Evolutionary conservation across 2,329 filamentous ascomycete genomes (phyloP).

Genomic region (Colletotrichum plurivorum): DNA sequence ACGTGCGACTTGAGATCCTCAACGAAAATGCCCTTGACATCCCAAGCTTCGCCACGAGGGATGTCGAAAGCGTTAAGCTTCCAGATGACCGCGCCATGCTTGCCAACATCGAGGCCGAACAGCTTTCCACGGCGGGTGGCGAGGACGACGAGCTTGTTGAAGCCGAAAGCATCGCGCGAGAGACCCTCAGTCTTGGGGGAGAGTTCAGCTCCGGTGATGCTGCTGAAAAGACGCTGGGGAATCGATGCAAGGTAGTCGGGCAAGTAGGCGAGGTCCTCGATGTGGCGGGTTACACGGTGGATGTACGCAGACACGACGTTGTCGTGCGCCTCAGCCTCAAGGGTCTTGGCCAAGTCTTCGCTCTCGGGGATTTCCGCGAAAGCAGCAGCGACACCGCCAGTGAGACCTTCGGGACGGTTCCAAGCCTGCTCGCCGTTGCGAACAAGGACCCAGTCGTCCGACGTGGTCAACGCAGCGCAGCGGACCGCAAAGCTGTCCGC

Average conservation of each 20-base stretch:
- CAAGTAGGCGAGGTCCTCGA: conserved; percentile 82
- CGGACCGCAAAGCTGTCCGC: conserved; percentile 81
- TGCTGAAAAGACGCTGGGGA: conserved; percentile 77
- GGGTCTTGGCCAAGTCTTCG: conserved; percentile 82
- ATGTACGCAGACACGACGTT: conserved; percentile 87
- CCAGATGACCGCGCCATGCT: conserved; percentile 83
- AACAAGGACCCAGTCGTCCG: conserved; percentile 84
- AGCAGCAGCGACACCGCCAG: conserved; percentile 82
- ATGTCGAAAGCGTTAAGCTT: conserved; percentile 74
- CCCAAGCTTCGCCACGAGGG: conserved; percentile 69
- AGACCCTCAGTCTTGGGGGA: conserved; percentile 61
- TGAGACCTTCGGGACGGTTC: conserved; percentile 85
- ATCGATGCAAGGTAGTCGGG: conserved; percentile 80
- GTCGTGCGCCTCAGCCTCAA: conserved; percentile 89
- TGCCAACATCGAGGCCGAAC: conserved; percentile 83
- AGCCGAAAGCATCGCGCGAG: conserved; percentile 84
- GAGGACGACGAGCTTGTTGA: conserved; percentile 86
- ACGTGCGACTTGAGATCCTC: conserved; percentile 70
- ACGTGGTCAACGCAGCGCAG: conserved; percentile 77
- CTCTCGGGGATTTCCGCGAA: conserved; percentile 84
- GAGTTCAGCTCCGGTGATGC: conserved; percentile 71
- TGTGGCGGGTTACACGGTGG: conserved; percentile 86
- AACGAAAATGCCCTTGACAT: conserved; percentile 77
- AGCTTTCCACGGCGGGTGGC: conserved; percentile 85
- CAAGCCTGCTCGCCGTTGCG: conserved; percentile 87